These are phyloP conservation scores for Suhomyces bokatorum DNA, from an alignment of 1,139 yeast genomes.

Conservation along the genomic window DNA sequence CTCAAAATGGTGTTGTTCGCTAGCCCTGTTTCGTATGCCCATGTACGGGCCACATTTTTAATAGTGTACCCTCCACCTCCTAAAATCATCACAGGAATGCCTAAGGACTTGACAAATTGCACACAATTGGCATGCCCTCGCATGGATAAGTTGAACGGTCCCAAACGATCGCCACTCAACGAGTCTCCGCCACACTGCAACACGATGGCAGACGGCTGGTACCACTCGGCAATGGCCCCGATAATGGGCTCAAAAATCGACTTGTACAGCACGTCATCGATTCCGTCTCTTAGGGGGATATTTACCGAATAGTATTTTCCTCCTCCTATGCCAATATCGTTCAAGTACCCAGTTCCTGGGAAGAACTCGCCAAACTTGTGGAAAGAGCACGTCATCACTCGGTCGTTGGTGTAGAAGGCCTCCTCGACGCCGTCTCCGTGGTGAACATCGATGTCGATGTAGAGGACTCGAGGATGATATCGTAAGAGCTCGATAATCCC, in stretches of 20 bases:
- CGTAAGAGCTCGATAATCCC: conserved; percentile 87
- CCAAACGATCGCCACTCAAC: conserved; percentile 84
- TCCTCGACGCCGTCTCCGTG: conserved; percentile 99
- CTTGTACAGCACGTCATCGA: conserved; percentile 84
- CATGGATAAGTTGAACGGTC: conserved; percentile 90
- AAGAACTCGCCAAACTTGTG: conserved; percentile 96
- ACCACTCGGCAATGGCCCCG: conserved; percentile 82
- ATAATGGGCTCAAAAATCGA: conserved; percentile 87
- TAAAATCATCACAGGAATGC: conserved; percentile 83
- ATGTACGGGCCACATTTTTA: conserved; percentile 92
- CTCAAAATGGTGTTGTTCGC: conserved; percentile 77
- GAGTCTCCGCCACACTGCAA: conserved; percentile 95
- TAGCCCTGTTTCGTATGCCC: conserved; percentile 94
- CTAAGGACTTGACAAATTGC: conserved; percentile 81
- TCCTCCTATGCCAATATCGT: conserved; percentile 85
- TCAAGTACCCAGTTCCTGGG: conserved; percentile 93
- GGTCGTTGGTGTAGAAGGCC: conserved; percentile 92
- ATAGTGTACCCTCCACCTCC: conserved; percentile 99
- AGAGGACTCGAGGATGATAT: conserved; percentile 89
- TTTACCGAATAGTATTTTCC: conserved; percentile 87
- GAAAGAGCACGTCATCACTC: conserved; percentile 97
- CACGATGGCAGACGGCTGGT: conserved; percentile 92
- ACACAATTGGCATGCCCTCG: conserved; percentile 96
- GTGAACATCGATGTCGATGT: conserved; percentile 93
- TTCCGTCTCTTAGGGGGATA: conserved; percentile 89